Conservation (phyloP, 2,329 filamentous ascomycete species). For the Aspergillaceae sp. region DNA sequence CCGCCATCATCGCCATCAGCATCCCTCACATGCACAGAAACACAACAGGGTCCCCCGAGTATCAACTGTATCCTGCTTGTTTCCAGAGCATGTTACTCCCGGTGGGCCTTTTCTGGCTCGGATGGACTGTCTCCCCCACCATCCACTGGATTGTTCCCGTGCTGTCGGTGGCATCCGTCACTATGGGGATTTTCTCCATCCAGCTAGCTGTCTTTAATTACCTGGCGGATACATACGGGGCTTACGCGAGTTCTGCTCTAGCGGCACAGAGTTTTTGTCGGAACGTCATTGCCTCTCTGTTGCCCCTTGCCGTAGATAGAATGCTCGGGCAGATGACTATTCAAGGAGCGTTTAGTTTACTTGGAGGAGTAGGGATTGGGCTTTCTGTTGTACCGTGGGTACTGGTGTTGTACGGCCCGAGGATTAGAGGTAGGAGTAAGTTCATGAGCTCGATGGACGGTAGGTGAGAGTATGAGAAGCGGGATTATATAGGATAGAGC, state of each 20-base stretch:
- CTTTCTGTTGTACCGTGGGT: background rate
- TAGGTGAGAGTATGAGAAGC: too few relatives aligned
- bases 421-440: background rate
- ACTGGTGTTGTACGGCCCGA: background rate
- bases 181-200: slow-evolving; percentile 24
- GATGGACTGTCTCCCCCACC: slow-evolving; percentile 39
- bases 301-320: slow-evolving; percentile 39
- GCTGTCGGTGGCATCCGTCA: slow-evolving; percentile 38
- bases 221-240: slow-evolving; percentile 34
- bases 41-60: background rate
- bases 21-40: too few relatives aligned
- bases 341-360: background rate
- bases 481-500: too few relatives aligned
- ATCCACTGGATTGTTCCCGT: slow-evolving; percentile 40
- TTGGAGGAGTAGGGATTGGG: background rate
- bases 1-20: too few relatives aligned
- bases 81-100: slow-evolving; percentile 20
- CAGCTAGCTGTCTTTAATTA: slow-evolving; percentile 17
- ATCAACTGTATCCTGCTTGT: background rate
- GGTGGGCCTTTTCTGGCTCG: slow-evolving; percentile 42
- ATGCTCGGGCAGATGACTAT: background rate
- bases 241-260: slow-evolving; percentile 41
- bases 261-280: slow-evolving; percentile 40
- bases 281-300: slow-evolving; percentile 41
- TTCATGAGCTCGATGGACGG: background rate